These are phyloP conservation scores for Russula griseocarnosa DNA, from an alignment of 768 basidiomycete species.

Conservation along the genomic window DNA sequence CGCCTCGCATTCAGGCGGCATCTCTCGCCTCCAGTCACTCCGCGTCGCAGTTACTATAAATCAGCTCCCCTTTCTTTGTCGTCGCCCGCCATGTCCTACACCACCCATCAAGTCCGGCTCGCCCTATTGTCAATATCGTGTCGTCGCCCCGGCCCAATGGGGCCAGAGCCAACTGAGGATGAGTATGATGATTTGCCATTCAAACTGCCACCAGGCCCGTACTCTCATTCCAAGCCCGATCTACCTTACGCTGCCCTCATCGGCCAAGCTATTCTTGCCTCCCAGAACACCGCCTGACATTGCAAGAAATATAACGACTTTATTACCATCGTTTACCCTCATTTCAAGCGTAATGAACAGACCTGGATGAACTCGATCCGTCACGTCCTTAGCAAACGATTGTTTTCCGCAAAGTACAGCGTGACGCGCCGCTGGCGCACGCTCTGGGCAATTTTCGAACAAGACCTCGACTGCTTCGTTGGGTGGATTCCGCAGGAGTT, in stretches of 20 bases:
- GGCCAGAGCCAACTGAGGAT: conserved; percentile 56
- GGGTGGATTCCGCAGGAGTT: conserved; percentile 74
- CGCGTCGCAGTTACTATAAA: conserved; percentile 41
- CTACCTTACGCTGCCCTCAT: conserved; percentile 93
- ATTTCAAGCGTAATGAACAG: conserved; percentile 86
- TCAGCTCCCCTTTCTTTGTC: conserved; percentile 53
- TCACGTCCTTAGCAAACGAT: conserved; percentile 91
- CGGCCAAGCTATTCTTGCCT: conserved; percentile 89
- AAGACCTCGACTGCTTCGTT: conserved; percentile 77
- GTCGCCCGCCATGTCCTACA: conserved; percentile 56
- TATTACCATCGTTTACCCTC: conserved; percentile 91
- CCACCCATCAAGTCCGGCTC: conserved; percentile 61
- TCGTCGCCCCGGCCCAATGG: conserved; percentile 83
- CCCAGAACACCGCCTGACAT: conserved; percentile 78
- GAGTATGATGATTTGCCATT: conserved; percentile 68
- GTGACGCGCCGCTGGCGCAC: conserved; percentile 74
- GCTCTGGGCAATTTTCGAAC: conserved; percentile 83
- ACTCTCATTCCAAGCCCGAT: conserved; percentile 74
- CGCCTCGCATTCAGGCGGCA: conserved; percentile 31
- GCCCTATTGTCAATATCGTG: conserved; percentile 63
- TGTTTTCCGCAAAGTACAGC: conserved; percentile 80
- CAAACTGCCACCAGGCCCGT: conserved; percentile 78
- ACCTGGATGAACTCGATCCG: conserved; percentile 99
- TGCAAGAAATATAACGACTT: conserved; percentile 96
- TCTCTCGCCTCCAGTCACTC: conserved; percentile 47